Percentiles rank a stretch among this genome's conserved stretches.
Conservation (phyloP, 495 filamentous ascomycete species). For the Neurospora sp. region DNA sequence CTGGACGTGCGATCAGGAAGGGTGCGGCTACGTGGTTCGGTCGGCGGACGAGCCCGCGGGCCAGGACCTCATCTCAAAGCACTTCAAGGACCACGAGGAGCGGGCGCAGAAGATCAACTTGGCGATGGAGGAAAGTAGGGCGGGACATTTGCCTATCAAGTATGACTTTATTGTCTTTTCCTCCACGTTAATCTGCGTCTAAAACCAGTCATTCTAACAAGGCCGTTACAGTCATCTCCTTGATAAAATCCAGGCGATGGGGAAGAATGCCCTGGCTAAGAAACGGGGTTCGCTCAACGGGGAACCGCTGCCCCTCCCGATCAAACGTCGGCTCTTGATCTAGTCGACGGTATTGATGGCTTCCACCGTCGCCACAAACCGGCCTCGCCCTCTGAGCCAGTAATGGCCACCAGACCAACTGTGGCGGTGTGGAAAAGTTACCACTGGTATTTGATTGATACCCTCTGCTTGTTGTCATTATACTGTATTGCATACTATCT, state of each 20-base stretch:
- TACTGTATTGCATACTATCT: neutral
- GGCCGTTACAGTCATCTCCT: conserved; percentile 28
- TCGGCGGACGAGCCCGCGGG: conserved; percentile 46
- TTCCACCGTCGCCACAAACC: neutral
- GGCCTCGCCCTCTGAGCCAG: neutral
- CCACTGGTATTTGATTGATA: neutral
- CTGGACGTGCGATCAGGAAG: conserved; percentile 62
- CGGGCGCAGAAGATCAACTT: conserved; percentile 46
- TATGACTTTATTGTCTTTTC: conserved; percentile 24
- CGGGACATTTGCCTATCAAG: conserved; percentile 48
- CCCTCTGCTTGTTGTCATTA: neutral
- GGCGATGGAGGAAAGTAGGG: conserved; percentile 41
- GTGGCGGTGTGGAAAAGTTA: neutral
- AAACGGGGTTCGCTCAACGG: conserved; percentile 16
- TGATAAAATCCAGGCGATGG: conserved; percentile 32
- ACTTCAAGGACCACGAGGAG: conserved; percentile 57
- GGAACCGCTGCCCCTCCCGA: conserved; percentile 18
- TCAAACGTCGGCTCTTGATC: conserved; percentile 27
- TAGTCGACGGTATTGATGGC: neutral
- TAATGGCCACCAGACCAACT: neutral
- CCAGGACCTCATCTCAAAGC: conserved; percentile 50
- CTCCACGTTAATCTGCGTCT: neutral
- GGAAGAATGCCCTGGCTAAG: conserved; percentile 18
- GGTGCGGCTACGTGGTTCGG: conserved; percentile 53
- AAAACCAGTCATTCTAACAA: neutral